Evolutionary conservation across 2,329 filamentous ascomycete species (phyloP).

Genomic region (Cordyceps pruinosa): DNA sequence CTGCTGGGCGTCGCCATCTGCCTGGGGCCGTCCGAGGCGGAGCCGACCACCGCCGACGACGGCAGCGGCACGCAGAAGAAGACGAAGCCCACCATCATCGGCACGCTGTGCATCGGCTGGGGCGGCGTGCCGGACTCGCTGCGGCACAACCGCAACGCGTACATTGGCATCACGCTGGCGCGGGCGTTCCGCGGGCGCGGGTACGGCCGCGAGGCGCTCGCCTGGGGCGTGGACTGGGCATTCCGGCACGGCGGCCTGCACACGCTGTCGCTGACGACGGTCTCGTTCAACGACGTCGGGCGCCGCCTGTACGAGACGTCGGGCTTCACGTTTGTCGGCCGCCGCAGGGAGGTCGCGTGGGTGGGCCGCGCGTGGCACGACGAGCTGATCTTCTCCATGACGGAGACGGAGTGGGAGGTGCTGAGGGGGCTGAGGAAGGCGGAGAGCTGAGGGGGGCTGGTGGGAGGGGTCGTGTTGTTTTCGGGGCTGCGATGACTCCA

Average conservation of each 20-base stretch:
- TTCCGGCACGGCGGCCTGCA: slow-evolving; percentile 11
- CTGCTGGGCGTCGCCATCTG: slow-evolving; percentile 19
- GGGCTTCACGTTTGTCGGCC: slow-evolving; percentile 1
- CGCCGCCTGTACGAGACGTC: slow-evolving; percentile 2
- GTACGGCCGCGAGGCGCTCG: slow-evolving; percentile 13
- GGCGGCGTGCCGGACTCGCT: slow-evolving; percentile 10
- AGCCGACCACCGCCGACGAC: no score
- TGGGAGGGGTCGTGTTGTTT: no score
- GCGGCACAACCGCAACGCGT: slow-evolving; percentile 12
- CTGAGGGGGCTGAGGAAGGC: neutral
- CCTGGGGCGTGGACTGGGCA: slow-evolving; percentile 13
- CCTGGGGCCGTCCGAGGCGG: slow-evolving; percentile 11
- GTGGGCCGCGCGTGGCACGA: slow-evolving; percentile 9
- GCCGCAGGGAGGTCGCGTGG: slow-evolving; percentile 9
- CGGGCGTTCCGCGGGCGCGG: slow-evolving; percentile 4
- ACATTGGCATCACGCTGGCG: slow-evolving; percentile 10
- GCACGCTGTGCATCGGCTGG: slow-evolving; percentile 13
- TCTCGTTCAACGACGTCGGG: slow-evolving; percentile 7
- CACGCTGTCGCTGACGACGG: slow-evolving; percentile 6
- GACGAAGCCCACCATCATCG: slow-evolving; percentile 18
- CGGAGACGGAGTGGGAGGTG: slow-evolving; percentile 11
- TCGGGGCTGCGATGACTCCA: no score
- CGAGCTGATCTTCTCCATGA: slow-evolving; percentile 12
- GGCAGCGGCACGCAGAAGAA: no score
- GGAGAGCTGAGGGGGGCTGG: neutral